Evolutionary conservation across 306 rosid species (phyloP), one percentile per base, ranked within the genome.

Genomic region (Hippophae gyantsensis): DNA sequence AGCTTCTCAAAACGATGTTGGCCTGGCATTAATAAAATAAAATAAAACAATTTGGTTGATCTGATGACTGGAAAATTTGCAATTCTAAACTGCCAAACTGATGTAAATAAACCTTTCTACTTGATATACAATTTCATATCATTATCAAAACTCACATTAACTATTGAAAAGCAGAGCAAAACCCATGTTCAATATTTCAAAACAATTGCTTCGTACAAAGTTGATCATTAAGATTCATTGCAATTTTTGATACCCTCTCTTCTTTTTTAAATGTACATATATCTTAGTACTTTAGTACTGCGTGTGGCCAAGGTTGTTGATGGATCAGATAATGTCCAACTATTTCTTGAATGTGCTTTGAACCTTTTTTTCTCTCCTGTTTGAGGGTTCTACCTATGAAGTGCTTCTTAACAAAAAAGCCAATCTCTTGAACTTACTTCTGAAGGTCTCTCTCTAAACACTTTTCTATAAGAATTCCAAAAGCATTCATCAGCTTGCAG

Each of bases 1-100:
- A 61, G 94, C 96, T 40, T 82, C 84, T 54, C 89, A 84, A 76
- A 76, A 67, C 58, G 13, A 61, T 74, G 78, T 78, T 43, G 96
- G 80, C 57, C 69, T 4, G 3, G 2, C 38, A 32, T 32, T 2
- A 32, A 32, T 2, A 32, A 32, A 2, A 32, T 2, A 32, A 32
- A 32, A 32, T 32, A 32, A 32, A 32, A 32, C 38, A 32, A 32
- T 32, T 18, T 18, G 23, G 5, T 2, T 32, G 38, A 32, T 32
- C 4, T 32, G 38, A 76, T 52, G 77, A 81, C 66, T 79, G 77
- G 78, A 62, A 74, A 63, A n/a, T 64, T 71, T 72, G 84, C 80
- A 79, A 79, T 66, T 67, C 66, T 25, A 79, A 62, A 69, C 52
- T 48, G 10, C 58, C 40, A n/a, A 68, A 78, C 41, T 72, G 57